Base-by-base conservation (phyloP, 768 basidiomycete genomes). In the Rhodosporidiobolus sp. region DNA sequence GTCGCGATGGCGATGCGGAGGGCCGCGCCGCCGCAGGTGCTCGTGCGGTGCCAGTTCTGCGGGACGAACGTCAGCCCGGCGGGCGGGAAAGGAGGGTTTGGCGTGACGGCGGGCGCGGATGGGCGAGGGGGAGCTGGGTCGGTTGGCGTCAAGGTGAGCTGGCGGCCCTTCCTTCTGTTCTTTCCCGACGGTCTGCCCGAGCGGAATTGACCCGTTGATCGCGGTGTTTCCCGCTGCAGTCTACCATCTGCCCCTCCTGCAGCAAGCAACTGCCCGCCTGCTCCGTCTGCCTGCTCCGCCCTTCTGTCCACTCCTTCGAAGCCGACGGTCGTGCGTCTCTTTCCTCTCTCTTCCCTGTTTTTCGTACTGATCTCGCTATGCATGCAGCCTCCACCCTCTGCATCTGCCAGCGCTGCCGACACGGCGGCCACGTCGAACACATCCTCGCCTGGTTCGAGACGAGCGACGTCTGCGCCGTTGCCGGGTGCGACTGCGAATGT, bases 381-480 rank as follows among this genome's bases (percentile, higher is more conserved):
- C 5, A 2, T 26, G 0, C 63, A 75, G 74, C 74, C 2, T 70
- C 71, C 9, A 68, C 65, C 43, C 52, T 76, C 9, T 65, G 61
- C n/a, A 70, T 68, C 68, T 76, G 75, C 22, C 65, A 64, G n/a
- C 8, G 26, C 38, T 76, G 75, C 52, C 57, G 75, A 0, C 75
- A 76, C 34, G 75, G 75, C 16, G 75, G 75, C 5, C 75, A 76
- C 34, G 69, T 66, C 6, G 53, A 55, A 22, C 75, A 76, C 52
- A 16, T 76, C 10, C 58, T 76, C 19, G 65, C 69, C n/a, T 76
- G 75, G 75, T 76, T 76, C 59, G 68, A 69, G n/a, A 56, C 64
- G 1, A 65, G 63, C 9, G 26, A 50, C 8, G 58, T 65, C 35
- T 73, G 72, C 49, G 67, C 72, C 4, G 72, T 73, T 10, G 72